Evolutionary conservation across 495 filamentous ascomycete genomes (phyloP), one percentile per base, ranked within the genome.

Genomic region (Lophiotrema nucula): DNA sequence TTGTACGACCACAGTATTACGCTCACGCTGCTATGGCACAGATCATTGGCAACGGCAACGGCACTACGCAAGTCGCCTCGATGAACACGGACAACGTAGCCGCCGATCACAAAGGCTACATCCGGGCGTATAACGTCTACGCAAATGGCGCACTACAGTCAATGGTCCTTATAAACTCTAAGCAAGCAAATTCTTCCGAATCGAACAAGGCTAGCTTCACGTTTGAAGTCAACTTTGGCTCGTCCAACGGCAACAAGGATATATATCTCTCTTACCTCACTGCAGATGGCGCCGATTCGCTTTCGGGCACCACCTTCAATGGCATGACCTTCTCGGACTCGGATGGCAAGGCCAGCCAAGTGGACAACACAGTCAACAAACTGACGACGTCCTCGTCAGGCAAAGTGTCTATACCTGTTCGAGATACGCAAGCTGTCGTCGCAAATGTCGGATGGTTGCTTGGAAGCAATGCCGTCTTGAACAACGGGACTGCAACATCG

Each of bases 1-100:
- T 64, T 31, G 68, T 73, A 0, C 67, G 70, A 0, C 67, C 72
- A 2, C 18, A 62, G n/a, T 75, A 75, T 59, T 74, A 74, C 47
- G 70, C 66, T 43, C 60, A 69, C 50, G 73, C 62, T 22, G 73
- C 72, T 26, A 68, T 74, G 31, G 69, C 67, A 16, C 65, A 73
- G 39, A 54, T 71, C 26, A 56, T 75, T 46, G 73, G 70, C 1
- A 46, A 58, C 43, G 61, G 64, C 15, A 69, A 68, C 54, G 64
- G 66, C 22, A 64, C 70, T 0, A 60, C 68, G 3, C 70, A 66
- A 31, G 56, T 73, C 43, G 59, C 61, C 4, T 46, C 35, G n/a
- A 19, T 53, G 18, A 44, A 60, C 4, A 60, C 56, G 16, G 23
- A 58, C 19, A 23, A 49, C n/a, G 51, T 26, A 5, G 6, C 27